A percentile compares a stretch with the other conserved stretches of the same genome.
Evolutionary conservation across 2,329 filamentous ascomycete species (phyloP).

Genomic region (Grosmannia huntii): DNA sequence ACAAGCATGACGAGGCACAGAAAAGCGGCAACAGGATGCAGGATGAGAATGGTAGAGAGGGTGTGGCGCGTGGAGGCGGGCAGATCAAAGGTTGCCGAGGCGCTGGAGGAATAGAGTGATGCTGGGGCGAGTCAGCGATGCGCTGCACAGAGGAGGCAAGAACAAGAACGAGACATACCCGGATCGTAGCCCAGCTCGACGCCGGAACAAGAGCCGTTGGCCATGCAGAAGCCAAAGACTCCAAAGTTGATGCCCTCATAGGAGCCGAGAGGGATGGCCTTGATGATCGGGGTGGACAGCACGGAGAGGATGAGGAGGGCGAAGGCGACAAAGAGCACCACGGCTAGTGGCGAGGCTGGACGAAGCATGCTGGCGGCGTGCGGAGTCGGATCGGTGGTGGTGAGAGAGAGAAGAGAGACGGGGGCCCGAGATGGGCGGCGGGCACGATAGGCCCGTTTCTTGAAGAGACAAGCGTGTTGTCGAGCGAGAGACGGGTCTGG

Average conservation of each 20-base stretch:
- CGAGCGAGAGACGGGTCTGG: too few relatives aligned
- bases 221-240: conserved; percentile 79
- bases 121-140: conserved; percentile 3
- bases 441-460: not conserved
- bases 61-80: conserved; percentile 39
- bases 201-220: conserved; percentile 47
- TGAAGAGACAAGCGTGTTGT: too few relatives aligned
- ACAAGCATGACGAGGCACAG: conserved; percentile 75
- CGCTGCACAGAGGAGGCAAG: not conserved
- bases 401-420: not conserved
- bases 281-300: conserved; percentile 82
- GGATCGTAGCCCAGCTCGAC: conserved; percentile 78
- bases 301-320: conserved; percentile 73
- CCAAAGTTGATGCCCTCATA: conserved; percentile 72
- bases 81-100: conserved; percentile 40
- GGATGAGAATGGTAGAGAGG: conserved; percentile 79
- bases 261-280: conserved; percentile 68
- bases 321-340: conserved; percentile 78
- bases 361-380: conserved; percentile 55
- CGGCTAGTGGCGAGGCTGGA: conserved; percentile 79
- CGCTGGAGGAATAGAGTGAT: conserved; percentile 8
- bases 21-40: conserved; percentile 83
- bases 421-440: not conserved
- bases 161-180: conserved; percentile 38
- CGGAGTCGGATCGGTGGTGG: not conserved